A percentile compares a stretch with the other conserved stretches of the same genome.
phyloP scores from a whole-genome alignment of 208 protist species.

The Acanthamoeba royreba region DNA sequence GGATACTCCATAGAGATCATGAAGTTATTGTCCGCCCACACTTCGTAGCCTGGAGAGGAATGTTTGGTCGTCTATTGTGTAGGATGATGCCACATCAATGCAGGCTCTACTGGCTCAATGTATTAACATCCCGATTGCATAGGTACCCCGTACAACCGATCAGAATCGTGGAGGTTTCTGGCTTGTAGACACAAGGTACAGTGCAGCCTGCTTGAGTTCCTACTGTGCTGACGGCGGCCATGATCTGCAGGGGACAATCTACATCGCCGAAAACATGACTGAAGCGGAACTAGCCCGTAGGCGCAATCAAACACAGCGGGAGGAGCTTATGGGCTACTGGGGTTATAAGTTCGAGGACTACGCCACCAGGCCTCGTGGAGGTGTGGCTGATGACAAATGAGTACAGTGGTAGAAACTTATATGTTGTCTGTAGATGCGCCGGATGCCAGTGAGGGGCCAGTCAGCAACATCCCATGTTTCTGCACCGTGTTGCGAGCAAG shows the following conservation, averaged over 20 bases:
- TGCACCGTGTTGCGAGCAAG: neutral
- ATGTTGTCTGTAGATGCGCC: too few species aligned
- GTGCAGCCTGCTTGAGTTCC: neutral
- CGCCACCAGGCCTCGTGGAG: neutral
- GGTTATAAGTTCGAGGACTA: slow-evolving; percentile 37
- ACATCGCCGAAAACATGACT: neutral
- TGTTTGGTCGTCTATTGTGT: neutral
- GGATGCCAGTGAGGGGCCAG: neutral
- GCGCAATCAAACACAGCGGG: neutral
- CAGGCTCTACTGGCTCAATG: too few species aligned
- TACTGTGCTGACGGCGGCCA: neutral
- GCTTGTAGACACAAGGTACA: neutral
- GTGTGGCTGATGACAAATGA: neutral
- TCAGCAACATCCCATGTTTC: slow-evolving; percentile 26
- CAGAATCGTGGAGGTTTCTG: neutral
- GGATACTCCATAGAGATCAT: neutral
- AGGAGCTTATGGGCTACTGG: slow-evolving; percentile 30
- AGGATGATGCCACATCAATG: too few species aligned
- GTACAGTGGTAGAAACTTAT: too few species aligned
- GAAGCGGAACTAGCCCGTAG: neutral
- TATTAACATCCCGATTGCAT: neutral
- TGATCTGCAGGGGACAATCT: neutral
- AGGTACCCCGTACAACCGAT: neutral
- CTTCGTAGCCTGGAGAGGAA: neutral
- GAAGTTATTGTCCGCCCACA: neutral